phyloP scores from a whole-genome alignment of 495 filamentous ascomycete species.

The Penicillium arizonense region DNA sequence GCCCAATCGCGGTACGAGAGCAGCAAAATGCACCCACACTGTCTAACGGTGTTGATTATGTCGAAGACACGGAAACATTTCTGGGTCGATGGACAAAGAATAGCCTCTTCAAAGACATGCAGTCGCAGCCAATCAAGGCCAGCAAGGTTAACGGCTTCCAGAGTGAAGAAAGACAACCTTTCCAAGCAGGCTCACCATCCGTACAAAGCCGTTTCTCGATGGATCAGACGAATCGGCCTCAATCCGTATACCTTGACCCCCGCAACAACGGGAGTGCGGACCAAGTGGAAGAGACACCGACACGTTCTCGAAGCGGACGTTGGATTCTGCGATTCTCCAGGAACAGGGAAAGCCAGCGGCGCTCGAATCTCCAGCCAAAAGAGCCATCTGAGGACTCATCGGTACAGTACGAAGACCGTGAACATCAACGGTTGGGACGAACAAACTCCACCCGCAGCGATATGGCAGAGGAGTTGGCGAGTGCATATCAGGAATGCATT shows the following conservation, averaged over 20 bases:
- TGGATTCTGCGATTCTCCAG: slow-evolving; percentile 17
- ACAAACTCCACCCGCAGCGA: slow-evolving; percentile 15
- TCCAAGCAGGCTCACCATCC: not conserved
- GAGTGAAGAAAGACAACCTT: too few relatives aligned
- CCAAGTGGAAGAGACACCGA: slow-evolving; percentile 6
- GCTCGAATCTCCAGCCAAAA: slow-evolving; percentile 8
- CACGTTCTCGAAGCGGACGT: slow-evolving; percentile 10
- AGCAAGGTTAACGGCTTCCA: not conserved
- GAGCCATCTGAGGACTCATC: slow-evolving; percentile 14
- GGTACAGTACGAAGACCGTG: slow-evolving; percentile 8
- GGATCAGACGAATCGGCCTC: not conserved
- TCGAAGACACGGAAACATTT: not conserved
- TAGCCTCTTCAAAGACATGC: not conserved
- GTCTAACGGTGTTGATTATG: not conserved
- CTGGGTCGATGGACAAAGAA: not conserved
- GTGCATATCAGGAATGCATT: slow-evolving; percentile 28
- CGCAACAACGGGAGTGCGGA: slow-evolving; percentile 5
- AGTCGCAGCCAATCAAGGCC: not conserved
- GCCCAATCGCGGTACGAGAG: not conserved
- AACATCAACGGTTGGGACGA: slow-evolving; percentile 9
- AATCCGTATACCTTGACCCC: not conserved
- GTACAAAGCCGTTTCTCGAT: not conserved
- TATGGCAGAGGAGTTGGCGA: slow-evolving; percentile 18
- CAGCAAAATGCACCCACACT: not conserved
- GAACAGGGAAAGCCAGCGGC: slow-evolving; percentile 10